Evolutionary conservation across 345 rosid genomes (phyloP).

Genomic region (Lepidium aucheri): DNA sequence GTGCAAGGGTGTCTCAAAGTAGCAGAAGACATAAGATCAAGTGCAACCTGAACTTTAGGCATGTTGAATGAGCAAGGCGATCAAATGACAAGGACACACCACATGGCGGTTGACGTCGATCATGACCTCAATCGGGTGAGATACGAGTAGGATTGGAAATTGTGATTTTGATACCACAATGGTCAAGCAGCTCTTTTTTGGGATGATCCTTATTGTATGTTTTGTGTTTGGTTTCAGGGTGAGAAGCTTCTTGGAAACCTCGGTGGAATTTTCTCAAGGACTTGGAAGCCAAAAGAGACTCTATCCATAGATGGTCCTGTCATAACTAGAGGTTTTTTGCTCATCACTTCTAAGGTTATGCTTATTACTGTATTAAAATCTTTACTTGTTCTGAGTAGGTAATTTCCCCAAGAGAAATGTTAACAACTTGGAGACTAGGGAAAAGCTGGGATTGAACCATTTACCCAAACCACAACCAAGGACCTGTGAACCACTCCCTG

Average conservation of each 20-base stretch:
- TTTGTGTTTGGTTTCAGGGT: slow-evolving; percentile 47
- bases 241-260: slow-evolving; percentile 92
- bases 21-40: slow-evolving; percentile 77
- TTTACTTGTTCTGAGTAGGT: not conserved
- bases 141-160: not conserved
- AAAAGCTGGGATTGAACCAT: slow-evolving; percentile 65
- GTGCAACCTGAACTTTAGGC: slow-evolving; percentile 63
- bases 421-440: slow-evolving; percentile 53
- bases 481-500: slow-evolving; percentile 31
- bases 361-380: not conserved
- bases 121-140: slow-evolving; percentile 81
- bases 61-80: slow-evolving; percentile 86
- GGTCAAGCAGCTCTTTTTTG: not conserved
- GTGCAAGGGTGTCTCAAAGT: slow-evolving; percentile 78
- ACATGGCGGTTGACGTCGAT: slow-evolving; percentile 59
- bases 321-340: slow-evolving; percentile 42
- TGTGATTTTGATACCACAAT: not conserved
- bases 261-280: slow-evolving; percentile 73
- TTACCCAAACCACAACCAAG: slow-evolving; percentile 34
- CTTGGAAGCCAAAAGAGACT: slow-evolving; percentile 89
- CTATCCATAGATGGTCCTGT: slow-evolving; percentile 59
- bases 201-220: not conserved
- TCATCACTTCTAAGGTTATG: not conserved
- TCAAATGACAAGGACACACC: slow-evolving; percentile 61
- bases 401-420: slow-evolving; percentile 39